Base-by-base conservation (phyloP, 2,329 filamentous ascomycete genomes). In the Fusarium fujikuroi region DNA sequence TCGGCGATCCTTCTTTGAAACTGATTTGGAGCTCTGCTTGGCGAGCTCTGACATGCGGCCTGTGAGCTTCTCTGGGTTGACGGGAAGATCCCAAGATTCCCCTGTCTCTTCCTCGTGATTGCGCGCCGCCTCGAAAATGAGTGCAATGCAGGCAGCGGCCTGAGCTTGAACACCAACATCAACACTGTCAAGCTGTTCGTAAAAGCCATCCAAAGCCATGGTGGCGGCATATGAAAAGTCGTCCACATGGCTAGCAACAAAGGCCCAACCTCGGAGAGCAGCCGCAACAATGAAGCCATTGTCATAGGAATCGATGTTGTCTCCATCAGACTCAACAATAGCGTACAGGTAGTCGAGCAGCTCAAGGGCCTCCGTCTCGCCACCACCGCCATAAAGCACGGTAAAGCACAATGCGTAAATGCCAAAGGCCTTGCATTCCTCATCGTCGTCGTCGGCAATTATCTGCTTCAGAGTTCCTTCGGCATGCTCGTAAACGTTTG, bases 151-250 rank as follows among this genome's bases (percentile, higher is more conserved):
- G 78, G 92, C 89, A 7, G 92, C 94, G 0, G 94, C 92, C 7
- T 92, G 90, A 50, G 94, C 90, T 77, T 96, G 93, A 2, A 97
- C 93, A 14, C 88, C 85, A 2, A 90, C 85, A 66, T 94, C 91
- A 37, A 87, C 87, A 79, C 92, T 94, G 67, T 95, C 91, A 23
- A 97, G 91, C 81, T 97, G 95, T 53, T 97, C 94, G 46, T 93
- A 91, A 75, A 97, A 94, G 4, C 92, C 91, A 60, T 96, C 92
- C 76, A 96, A 88, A 21, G 93, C 92, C 34, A 89, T 84, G 72
- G 94, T 91, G 37, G 92, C 93, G 68, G 91, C 87, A 21, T 89
- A 87, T 74, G 93, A 90, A 47, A 95, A 86, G 76, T 95, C 93
- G 7, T 95, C 92, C 11, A 95, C 84, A 68, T 93, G 89, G 8